Percentiles rank a stretch among this genome's conserved stretches.
Conservation (phyloP, 1,139 yeast genomes). For the Maudiozyma humilis region DNA sequence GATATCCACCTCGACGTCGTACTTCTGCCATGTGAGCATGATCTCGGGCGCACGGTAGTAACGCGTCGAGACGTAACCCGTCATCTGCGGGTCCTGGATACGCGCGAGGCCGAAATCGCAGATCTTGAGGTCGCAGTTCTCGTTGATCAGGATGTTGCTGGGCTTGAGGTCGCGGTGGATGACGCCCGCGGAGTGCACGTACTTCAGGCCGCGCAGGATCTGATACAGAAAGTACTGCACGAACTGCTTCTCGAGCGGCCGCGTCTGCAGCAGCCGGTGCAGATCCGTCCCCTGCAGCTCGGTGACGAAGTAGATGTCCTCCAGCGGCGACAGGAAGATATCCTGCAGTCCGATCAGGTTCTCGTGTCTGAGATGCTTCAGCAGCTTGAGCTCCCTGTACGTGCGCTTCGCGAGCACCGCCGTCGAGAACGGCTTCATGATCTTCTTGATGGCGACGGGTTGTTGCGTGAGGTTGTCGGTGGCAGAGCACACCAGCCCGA, state of each 20-base stretch:
- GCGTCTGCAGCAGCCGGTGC: conserved; percentile 79
- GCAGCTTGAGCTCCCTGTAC: conserved; percentile 84
- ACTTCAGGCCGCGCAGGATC: conserved; percentile 84
- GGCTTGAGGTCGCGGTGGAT: conserved; percentile 95
- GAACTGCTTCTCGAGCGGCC: conserved; percentile 93
- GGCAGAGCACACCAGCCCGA: conserved; percentile 95
- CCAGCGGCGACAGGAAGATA: conserved; percentile 87
- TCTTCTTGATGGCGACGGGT: conserved; percentile 93
- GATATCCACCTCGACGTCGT: conserved; percentile 96
- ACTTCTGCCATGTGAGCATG: conserved; percentile 98
- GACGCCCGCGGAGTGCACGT: conserved; percentile 95
- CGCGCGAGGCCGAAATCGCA: conserved; percentile 97
- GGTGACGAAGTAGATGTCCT: conserved; percentile 94
- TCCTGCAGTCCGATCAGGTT: conserved; percentile 89
- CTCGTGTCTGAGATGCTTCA: conserved; percentile 91
- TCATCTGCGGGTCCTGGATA: conserved; percentile 98
- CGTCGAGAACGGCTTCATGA: conserved; percentile 94
- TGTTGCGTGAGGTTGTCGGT: conserved; percentile 84
- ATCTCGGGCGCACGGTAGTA: conserved; percentile 98
- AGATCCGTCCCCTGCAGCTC: conserved; percentile 95
- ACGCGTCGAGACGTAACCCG: conserved; percentile 94
- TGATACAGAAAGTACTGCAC: conserved; percentile 94
- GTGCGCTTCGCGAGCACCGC: conserved; percentile 94
- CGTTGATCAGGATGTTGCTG: conserved; percentile 82
- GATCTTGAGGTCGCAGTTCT: conserved; percentile 90